A percentile compares a stretch with the other conserved stretches of the same genome.
phyloP scores from a whole-genome alignment of 257 asterid genomes.

The Solanum sejunctum region DNA sequence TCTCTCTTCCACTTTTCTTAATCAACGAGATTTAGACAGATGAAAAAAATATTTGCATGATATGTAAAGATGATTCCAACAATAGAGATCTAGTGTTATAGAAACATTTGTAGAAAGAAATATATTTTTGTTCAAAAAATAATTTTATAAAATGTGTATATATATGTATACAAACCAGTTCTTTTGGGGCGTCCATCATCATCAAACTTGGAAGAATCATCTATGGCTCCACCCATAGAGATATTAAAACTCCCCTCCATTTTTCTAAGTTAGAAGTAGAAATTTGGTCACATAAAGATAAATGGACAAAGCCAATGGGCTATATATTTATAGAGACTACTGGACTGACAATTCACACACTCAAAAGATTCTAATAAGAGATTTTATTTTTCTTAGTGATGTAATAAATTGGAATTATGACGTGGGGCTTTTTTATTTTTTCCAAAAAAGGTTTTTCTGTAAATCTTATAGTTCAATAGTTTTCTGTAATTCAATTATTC shows the following conservation, averaged over 20 bases:
- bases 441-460: too few relatives aligned
- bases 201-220: slow-evolving; percentile 14
- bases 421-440: neutral
- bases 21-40: too few relatives aligned
- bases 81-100: neutral
- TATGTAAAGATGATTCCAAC: neutral
- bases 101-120: neutral
- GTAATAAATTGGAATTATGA: neutral
- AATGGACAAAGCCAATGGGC: neutral
- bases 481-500: neutral
- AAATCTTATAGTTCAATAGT: neutral
- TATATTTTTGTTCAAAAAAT: too few relatives aligned
- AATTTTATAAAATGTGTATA: neutral
- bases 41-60: neutral
- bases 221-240: slow-evolving; percentile 5
- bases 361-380: neutral
- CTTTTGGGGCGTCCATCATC: slow-evolving; percentile 26
- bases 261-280: neutral
- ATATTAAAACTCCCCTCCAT: slow-evolving; percentile 8
- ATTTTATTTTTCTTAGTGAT: neutral
- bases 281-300: neutral
- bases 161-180: slow-evolving; percentile 10
- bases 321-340: neutral
- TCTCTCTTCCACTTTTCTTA: too few relatives aligned
- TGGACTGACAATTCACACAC: neutral